Evolutionary conservation across 2,329 filamentous ascomycete species (phyloP), one percentile per base, ranked within the genome.

Genomic region (Fusarium verrucosum): DNA sequence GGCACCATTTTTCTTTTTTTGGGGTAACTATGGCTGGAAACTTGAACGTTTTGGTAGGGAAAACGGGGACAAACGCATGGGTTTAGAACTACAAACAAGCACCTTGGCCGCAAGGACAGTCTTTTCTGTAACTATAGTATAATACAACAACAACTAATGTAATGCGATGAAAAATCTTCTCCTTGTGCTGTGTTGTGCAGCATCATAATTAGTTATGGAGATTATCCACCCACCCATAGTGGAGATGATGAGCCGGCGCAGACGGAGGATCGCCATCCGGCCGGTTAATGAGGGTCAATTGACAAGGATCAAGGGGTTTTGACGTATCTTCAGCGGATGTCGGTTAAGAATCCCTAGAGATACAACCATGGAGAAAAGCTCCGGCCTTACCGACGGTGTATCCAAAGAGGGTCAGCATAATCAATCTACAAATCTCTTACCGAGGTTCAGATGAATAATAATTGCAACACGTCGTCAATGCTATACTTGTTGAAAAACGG

Each of bases 231-330:
- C 10, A 23, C 10, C 10, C 4, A 8, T 8, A 19, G 52, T 50
- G 56, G 26, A 19, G 10, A 35, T 35, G 3, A 19, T 32, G 10
- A 37, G 25, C 41, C 47, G 28, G n/a, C 19, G 54, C 33, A 40
- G 20, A 35, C 44, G 56, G 53, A 59, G 36, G 44, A 59, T 59
- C 56, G 28, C n/a, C 54, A 59, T 28, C 54, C 54, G 33, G 42
- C n/a, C n/a, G n/a, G n/a, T n/a, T 10, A 7, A 25, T 25, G 14
- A 14, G 11, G 25, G 13, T 7, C 5, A 17, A 10, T 8, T 5
- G 13, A n/a, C 56, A 42, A 5, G 45, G 33, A 11, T 20, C 26
- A 44, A n/a, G n/a, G 11, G 53, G 23, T 33, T 38, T 22, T 41
- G 52, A 22, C 26, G 35, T 16, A 22, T 58, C 28, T 14, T 37